Conservation (phyloP, 306 rosid genomes). For the Phaseolus lunatus region DNA sequence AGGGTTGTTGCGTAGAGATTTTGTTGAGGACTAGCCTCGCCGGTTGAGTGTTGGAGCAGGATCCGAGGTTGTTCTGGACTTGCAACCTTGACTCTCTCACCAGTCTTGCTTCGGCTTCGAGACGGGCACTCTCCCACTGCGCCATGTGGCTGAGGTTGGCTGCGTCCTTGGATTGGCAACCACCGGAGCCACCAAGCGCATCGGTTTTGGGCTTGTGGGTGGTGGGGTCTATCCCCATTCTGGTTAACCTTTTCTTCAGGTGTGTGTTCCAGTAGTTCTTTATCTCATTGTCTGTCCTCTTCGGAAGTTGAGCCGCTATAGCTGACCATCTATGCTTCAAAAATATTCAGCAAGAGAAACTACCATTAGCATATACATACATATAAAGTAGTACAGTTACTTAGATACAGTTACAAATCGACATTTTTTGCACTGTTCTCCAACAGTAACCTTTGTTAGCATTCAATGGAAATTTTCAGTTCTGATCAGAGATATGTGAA, state of each 20-base stretch:
- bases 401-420: too few relatives aligned
- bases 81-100: conserved; percentile 52
- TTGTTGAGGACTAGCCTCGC: conserved; percentile 50
- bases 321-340: conserved; percentile 57
- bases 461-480: neutral
- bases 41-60: conserved; percentile 17
- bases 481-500: neutral
- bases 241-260: conserved; percentile 56
- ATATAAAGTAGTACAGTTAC: too few relatives aligned
- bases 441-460: neutral
- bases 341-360: neutral
- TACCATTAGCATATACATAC: neutral
- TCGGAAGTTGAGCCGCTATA: conserved; percentile 59
- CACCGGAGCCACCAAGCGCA: conserved; percentile 20
- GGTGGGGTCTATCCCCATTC: conserved; percentile 58
- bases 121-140: conserved; percentile 65
- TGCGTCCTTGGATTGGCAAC: conserved; percentile 19
- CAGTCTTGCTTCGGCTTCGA: conserved; percentile 57
- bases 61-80: conserved; percentile 11
- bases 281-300: conserved; percentile 62
- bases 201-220: conserved; percentile 58
- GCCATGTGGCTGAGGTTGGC: conserved; percentile 64
- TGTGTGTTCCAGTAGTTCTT: conserved; percentile 65
- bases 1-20: conserved; percentile 42
- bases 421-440: too few relatives aligned